Evolutionary conservation across 2,329 filamentous ascomycete genomes (phyloP).

Genomic region (Hypocrella siamensis): DNA sequence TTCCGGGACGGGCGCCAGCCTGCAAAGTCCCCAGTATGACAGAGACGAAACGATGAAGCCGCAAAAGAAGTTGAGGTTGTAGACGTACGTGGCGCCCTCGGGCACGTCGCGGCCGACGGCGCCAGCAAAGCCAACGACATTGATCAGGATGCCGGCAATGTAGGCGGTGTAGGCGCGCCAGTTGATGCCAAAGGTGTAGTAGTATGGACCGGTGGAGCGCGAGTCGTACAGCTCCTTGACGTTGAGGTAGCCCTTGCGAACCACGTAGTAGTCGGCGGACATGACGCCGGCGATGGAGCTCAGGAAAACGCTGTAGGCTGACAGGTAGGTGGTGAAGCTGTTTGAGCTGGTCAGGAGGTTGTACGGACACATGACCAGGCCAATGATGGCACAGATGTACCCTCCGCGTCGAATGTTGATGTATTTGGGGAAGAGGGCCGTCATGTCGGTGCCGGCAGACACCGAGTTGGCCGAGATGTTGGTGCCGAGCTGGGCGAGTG

Average conservation of each 20-base stretch:
- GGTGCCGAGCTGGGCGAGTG: conserved; percentile 69
- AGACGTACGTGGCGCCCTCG: conserved; percentile 66
- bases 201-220: conserved; percentile 53
- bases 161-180: conserved; percentile 79
- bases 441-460: conserved; percentile 70
- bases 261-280: conserved; percentile 72
- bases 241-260: conserved; percentile 68
- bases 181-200: conserved; percentile 56
- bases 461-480: conserved; percentile 82
- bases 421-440: conserved; percentile 62
- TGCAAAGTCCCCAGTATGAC: conserved; percentile 58
- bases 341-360: conserved; percentile 60
- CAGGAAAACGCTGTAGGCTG: conserved; percentile 86
- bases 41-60: conserved; percentile 57
- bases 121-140: conserved; percentile 81
- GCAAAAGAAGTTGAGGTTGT: conserved; percentile 80
- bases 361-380: conserved; percentile 77
- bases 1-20: conserved; percentile 55
- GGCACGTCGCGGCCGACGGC: conserved; percentile 61
- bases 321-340: conserved; percentile 83
- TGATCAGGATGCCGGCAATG: conserved; percentile 69
- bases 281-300: conserved; percentile 89
- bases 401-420: conserved; percentile 76
- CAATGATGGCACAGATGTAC: conserved; percentile 68
- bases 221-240: conserved; percentile 67